Base-by-base conservation (phyloP, 2,329 filamentous ascomycete species). In the Alternaria angustiovoidea region DNA sequence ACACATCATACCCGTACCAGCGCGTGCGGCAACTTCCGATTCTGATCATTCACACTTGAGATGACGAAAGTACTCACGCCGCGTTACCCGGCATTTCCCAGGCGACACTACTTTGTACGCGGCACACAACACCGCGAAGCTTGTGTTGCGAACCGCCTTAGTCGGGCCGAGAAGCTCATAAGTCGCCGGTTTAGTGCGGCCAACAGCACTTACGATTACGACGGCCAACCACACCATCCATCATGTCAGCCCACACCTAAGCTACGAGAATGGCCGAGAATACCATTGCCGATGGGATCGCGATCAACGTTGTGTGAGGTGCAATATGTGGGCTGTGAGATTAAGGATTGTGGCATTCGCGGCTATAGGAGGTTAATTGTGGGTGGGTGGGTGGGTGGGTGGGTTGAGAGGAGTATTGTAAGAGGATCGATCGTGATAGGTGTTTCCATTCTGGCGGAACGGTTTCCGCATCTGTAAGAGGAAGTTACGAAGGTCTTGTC, bases 221-320 rank as follows among this genome's bases (percentile, higher is more conserved):
- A 38, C 46, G 20, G 30, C 46, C 46, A 42, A 24, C 39, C 39
- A 24, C 39, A 42, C 39, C 20, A 16, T 48, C 18, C 20, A 48
- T 48, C 30, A 36, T n/a, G 36, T 48, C 18, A 49, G 46, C 46
- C 30, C 30, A 49, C 30, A 49, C 46, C 30, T 26, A 22, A 49
- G 30, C 20, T n/a, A 38, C 46, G 46, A 49, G n/a, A 49, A 49
- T 32, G 46, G 20, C 46, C 46, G 46, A 49, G 46, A 49, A 38
- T 36, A 49, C 12, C 30, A 32, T 38, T 7, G 46, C 32, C 46
- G 20, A 49, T 36, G 32, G 32, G 20, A 49, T 36, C 30, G 32
- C 46, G 20, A 49, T 49, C 20, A 12, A 42, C 12, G 6, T 11
- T 12, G 14, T 36, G 32, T 36, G 32, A 42, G 39, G 34, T 38